phyloP scores from a whole-genome alignment of 1,284 basidiomycete genomes.

The Abortiporus biennis region DNA sequence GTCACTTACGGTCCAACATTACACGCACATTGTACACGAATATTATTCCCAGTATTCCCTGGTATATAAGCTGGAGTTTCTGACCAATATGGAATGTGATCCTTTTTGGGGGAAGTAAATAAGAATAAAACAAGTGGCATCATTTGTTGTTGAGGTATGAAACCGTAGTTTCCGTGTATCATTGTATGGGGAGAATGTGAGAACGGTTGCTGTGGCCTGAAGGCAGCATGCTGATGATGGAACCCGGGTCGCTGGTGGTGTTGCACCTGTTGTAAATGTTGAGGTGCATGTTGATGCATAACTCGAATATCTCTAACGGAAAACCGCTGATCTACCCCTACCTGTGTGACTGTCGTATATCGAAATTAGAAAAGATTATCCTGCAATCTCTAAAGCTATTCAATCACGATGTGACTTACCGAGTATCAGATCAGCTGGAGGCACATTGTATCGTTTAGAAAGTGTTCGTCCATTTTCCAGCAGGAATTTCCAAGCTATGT shows the following conservation, averaged over 20 bases:
- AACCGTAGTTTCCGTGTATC: constrained; percentile 1
- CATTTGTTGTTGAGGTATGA: constrained; percentile 13
- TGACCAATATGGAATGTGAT: constrained; percentile 17
- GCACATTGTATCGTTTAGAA: constrained; percentile 27
- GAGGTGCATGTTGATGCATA: too few species aligned
- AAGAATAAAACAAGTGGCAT: constrained; percentile 18
- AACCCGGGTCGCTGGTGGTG: constrained; percentile 8
- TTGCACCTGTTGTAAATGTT: too few species aligned
- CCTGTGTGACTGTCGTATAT: constrained; percentile 20
- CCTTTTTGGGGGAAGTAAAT: constrained; percentile 18
- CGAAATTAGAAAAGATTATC: too few species aligned
- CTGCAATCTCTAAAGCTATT: neutral
- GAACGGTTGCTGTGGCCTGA: too few species aligned
- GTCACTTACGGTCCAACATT: constrained; percentile 15
- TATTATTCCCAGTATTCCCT: neutral
- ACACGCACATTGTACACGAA: constrained; percentile 12
- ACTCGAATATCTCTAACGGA: constrained; percentile 14
- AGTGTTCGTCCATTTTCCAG: constrained; percentile 29
- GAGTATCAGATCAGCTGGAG: constrained; percentile 39
- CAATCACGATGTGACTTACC: constrained; percentile 24
- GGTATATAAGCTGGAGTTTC: constrained; percentile 16
- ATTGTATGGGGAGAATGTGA: too few species aligned
- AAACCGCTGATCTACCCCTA: constrained; percentile 20
- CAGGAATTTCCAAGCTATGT: constrained; percentile 39
- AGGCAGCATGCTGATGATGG: too few species aligned